Percentiles rank a stretch among this genome's conserved stretches.
Conservation (phyloP, 768 basidiomycete genomes). For the Pleurotus pulmonarius region DNA sequence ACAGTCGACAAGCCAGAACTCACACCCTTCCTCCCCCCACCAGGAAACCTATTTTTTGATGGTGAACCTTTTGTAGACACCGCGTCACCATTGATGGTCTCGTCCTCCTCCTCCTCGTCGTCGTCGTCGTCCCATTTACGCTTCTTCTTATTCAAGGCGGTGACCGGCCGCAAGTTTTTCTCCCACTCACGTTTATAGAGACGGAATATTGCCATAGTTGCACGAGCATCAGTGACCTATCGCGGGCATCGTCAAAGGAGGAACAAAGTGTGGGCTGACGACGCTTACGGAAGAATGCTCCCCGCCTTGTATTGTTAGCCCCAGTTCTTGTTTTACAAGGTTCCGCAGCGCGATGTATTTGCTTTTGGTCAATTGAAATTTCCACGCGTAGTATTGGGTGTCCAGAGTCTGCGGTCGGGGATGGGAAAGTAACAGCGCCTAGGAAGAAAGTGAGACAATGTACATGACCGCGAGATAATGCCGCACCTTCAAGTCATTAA, state of each 20-base stretch:
- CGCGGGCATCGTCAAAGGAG: neutral
- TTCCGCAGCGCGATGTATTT: constrained; percentile 74
- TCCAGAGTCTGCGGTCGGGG: constrained; percentile 62
- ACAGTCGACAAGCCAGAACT: constrained; percentile 61
- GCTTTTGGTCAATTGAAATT: constrained; percentile 56
- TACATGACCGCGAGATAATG: neutral
- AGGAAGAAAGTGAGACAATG: neutral
- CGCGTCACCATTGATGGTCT: neutral
- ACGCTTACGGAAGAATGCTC: constrained; percentile 85
- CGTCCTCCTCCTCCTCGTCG: constrained; percentile 8
- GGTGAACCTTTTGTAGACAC: constrained; percentile 16
- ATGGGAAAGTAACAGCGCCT: constrained; percentile 73
- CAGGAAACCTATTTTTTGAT: constrained; percentile 28
- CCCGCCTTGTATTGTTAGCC: constrained; percentile 76
- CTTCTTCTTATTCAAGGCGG: constrained; percentile 14
- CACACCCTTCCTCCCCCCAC: constrained; percentile 58
- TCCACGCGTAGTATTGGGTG: constrained; percentile 61
- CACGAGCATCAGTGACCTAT: constrained; percentile 89
- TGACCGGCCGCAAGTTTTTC: constrained; percentile 27
- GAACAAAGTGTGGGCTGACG: neutral
- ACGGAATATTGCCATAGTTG: constrained; percentile 92
- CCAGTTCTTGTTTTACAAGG: constrained; percentile 77
- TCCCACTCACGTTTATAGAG: constrained; percentile 86
- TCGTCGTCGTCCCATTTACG: constrained; percentile 16
- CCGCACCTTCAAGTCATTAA: constrained; percentile 83